phyloP scores from a whole-genome alignment of 495 filamentous ascomycete genomes.

The Melanomma pulvis-pyrius region DNA sequence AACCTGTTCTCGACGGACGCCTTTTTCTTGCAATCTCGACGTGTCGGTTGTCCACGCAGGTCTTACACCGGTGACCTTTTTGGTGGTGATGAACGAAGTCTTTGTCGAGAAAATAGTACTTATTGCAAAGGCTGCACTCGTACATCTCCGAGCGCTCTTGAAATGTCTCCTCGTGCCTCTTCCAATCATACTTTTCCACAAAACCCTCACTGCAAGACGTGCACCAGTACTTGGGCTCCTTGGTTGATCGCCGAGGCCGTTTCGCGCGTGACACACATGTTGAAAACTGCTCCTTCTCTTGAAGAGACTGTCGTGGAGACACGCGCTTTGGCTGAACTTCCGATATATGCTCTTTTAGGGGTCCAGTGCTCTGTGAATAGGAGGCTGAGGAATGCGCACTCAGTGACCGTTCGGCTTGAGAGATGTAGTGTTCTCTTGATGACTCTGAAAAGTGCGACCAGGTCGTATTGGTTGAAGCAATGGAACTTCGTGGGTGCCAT shows the following conservation, averaged over 20 bases:
- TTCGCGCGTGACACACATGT: conserved; percentile 15
- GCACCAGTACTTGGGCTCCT: conserved; percentile 26
- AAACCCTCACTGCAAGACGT: conserved; percentile 25
- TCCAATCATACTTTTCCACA: conserved; percentile 29
- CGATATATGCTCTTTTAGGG: neutral
- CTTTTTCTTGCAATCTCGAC: conserved; percentile 3
- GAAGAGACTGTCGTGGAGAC: neutral
- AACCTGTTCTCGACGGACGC: conserved; percentile 9
- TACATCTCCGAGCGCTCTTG: conserved; percentile 25
- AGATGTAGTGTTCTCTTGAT: neutral
- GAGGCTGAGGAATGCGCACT: neutral
- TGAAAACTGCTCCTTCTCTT: conserved; percentile 9
- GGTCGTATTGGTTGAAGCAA: conserved; percentile 19
- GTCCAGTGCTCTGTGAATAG: neutral
- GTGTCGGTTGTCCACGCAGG: conserved; percentile 12
- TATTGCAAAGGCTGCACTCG: conserved; percentile 19
- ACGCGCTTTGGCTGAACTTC: neutral
- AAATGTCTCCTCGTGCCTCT: conserved; percentile 27
- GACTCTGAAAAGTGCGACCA: neutral
- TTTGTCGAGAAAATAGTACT: conserved; percentile 27
- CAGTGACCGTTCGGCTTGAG: neutral
- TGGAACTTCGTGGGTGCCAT: neutral
- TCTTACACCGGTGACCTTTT: conserved; percentile 19
- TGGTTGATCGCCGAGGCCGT: conserved; percentile 1
- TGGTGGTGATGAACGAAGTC: conserved; percentile 29